phyloP scores from a whole-genome alignment of 164 flowering plant genomes.

The Annona squamosa region DNA sequence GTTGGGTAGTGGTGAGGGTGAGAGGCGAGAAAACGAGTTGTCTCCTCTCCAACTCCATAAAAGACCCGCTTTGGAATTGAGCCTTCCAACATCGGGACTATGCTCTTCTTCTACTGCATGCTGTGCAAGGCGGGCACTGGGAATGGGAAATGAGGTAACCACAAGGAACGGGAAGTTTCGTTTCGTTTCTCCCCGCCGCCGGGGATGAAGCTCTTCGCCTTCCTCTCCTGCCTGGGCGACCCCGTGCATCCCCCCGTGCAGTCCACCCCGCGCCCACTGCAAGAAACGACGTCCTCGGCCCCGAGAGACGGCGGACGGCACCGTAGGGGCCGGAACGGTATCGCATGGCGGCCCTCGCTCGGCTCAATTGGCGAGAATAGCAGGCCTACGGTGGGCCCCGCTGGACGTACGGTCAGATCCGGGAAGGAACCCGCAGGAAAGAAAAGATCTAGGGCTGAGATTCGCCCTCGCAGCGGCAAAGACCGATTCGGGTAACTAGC shows the following conservation, averaged over 20 bases:
- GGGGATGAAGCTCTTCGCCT: not conserved
- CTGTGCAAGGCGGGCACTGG: too few relatives aligned
- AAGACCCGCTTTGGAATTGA: not conserved
- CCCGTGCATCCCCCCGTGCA: not conserved
- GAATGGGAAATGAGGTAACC: not conserved
- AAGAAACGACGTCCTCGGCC: not conserved
- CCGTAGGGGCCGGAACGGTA: not conserved
- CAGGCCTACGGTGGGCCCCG: not conserved
- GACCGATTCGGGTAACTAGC: not conserved
- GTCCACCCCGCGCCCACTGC: not conserved
- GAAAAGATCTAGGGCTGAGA: not conserved
- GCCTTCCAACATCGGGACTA: not conserved
- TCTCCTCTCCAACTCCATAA: not conserved
- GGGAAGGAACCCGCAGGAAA: not conserved
- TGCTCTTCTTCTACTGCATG: not conserved
- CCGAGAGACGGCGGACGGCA: not conserved
- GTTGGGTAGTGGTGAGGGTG: too few relatives aligned
- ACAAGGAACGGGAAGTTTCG: not conserved
- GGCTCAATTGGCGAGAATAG: slow-evolving; percentile 2
- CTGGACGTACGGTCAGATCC: not conserved
- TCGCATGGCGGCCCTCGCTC: not conserved
- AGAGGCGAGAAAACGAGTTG: not conserved
- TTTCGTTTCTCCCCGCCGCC: not conserved
- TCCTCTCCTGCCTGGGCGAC: slow-evolving; percentile 3
- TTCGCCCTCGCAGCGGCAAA: not conserved